Conservation (phyloP, 306 rosid genomes). For the Trichosanthes cucumerina region DNA sequence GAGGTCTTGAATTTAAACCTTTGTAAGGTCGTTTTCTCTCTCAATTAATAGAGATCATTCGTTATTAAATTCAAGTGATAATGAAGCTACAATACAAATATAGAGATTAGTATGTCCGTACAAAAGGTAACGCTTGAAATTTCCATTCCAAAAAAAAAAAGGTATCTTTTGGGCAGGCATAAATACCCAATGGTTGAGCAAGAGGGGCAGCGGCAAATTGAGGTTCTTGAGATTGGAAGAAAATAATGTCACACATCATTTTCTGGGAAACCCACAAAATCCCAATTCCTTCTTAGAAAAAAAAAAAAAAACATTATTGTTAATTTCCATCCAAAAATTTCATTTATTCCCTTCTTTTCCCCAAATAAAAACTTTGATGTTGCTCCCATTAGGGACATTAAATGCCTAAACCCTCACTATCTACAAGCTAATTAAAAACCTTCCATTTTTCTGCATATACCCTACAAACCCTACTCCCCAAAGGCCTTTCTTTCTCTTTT, state of each 20-base stretch:
- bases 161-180: background rate
- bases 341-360: background rate
- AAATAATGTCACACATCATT: background rate
- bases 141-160: background rate
- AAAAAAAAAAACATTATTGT: background rate
- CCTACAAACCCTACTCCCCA: background rate
- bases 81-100: background rate
- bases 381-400: background rate
- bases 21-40: too few species aligned
- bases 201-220: background rate
- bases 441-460: background rate
- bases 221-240: background rate
- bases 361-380: background rate
- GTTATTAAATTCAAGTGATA: too few species aligned
- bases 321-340: background rate
- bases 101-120: background rate
- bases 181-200: conserved; percentile 3
- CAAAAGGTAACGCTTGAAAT: background rate
- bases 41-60: too few species aligned
- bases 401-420: background rate
- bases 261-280: background rate
- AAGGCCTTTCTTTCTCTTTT: background rate
- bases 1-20: too few species aligned
- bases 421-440: background rate
- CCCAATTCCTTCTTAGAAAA: background rate